Evolutionary conservation across 2,329 filamentous ascomycete genomes (phyloP), one percentile per base, ranked within the genome.

Genomic region (Pyrenophora seminiperda): DNA sequence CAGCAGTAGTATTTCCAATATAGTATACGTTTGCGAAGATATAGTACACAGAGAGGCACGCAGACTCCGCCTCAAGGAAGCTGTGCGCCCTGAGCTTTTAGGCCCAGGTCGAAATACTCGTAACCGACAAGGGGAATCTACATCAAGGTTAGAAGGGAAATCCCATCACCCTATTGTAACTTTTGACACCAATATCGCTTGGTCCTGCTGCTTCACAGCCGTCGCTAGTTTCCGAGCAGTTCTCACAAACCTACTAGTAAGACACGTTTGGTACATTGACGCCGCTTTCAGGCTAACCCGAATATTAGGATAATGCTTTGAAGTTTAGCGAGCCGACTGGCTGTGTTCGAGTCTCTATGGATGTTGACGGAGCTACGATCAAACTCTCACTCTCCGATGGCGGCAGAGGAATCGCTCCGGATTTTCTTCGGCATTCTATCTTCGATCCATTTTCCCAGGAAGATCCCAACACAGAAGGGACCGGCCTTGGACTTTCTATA

Each of bases 401-500:
- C 7, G 47, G 47, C 5, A 46, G 41, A 40, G 47, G 47, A 5
- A 41, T 50, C 5, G 27, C 30, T 41, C 22, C 42, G 18, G 36
- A 19, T 19, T 50, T 50, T 29, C 24, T 50, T 22, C 42, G 47
- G 7, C 30, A 50, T 41, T 47, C 42, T 17, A 41, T 41, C 4
- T 50, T 50, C 14, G 47, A 50, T 11, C 36, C 47, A 7, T 50
- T 47, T 38, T 50, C 47, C 7, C 47, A 50, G 14, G 47, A 50
- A 14, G 42, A 50, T 19, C 47, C 42, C 11, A 15, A 41, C 1
- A 38, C 44, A 2, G 47, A 50, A 19, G 47, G 47, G 2, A 50
- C 47, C 4, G 42, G 47, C 13, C 47, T 50, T 13, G 47, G 47
- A n/a, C 47, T 50, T 27, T 47, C 42, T 4, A 50, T 50, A 31